Evolutionary conservation across 495 filamentous ascomycete genomes (phyloP).

Genomic region (Amniculicola lignicola): DNA sequence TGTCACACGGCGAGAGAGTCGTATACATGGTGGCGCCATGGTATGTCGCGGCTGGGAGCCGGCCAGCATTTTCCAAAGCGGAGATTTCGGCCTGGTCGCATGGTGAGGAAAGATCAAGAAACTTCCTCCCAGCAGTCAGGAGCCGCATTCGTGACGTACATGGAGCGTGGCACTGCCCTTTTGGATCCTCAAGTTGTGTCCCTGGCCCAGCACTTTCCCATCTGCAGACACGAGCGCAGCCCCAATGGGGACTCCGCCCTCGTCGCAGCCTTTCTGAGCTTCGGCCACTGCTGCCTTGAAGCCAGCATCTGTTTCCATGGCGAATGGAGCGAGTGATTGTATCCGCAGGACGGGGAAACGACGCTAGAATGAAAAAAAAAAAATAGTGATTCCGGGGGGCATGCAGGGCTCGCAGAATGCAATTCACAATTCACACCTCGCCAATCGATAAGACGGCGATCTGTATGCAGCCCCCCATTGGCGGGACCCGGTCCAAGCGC

Average conservation of each 20-base stretch:
- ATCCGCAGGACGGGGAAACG: neutral
- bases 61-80: conserved; percentile 72
- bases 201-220: conserved; percentile 72
- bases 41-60: conserved; percentile 69
- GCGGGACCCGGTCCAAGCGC: conserved; percentile 3
- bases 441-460: conserved; percentile 12
- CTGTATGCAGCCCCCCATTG: neutral
- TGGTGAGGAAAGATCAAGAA: conserved; percentile 3
- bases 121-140: neutral
- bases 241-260: conserved; percentile 81
- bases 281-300: conserved; percentile 72
- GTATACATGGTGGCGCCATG: conserved; percentile 80
- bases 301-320: conserved; percentile 55
- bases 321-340: too few relatives aligned
- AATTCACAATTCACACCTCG: neutral
- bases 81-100: conserved; percentile 69
- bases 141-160: conserved; percentile 48
- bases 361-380: neutral
- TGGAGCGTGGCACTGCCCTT: conserved; percentile 72
- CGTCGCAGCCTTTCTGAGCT: conserved; percentile 61
- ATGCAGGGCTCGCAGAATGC: neutral
- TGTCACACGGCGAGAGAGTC: conserved; percentile 81
- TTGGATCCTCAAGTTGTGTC: conserved; percentile 80
- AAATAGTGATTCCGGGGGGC: too few relatives aligned
- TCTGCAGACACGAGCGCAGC: conserved; percentile 68